Conservation (phyloP, 1,284 basidiomycete genomes). For the Austroboletus niveus region DNA sequence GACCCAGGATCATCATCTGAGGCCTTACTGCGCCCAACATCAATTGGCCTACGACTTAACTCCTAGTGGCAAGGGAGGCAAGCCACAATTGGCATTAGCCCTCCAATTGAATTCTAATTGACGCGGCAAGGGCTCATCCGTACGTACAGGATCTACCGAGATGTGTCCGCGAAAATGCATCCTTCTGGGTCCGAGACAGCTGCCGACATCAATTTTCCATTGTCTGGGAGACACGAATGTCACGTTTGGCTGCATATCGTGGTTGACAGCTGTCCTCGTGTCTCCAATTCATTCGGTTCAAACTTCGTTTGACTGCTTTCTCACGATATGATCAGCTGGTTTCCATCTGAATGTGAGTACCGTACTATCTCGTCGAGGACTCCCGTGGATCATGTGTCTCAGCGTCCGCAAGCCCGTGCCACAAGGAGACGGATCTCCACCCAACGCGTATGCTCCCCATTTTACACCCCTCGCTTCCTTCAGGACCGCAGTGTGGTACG, state of each 20-base stretch:
- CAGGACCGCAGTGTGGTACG: not conserved
- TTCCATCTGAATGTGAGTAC: not conserved
- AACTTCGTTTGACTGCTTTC: constrained; percentile 1
- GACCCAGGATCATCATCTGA: constrained; percentile 1
- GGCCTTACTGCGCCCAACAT: not conserved
- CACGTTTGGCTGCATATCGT: constrained; percentile 4
- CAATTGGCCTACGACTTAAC: not conserved
- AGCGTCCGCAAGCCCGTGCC: constrained; percentile 1
- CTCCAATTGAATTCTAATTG: not conserved
- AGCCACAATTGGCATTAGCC: not conserved
- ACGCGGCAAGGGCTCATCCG: not conserved
- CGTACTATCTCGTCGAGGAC: not conserved
- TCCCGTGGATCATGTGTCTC: constrained; percentile 1
- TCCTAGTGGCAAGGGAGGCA: constrained; percentile 1
- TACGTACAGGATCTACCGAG: constrained; percentile 3
- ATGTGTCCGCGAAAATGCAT: constrained; percentile 11
- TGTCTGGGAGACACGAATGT: constrained; percentile 6
- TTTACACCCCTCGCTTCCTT: not conserved
- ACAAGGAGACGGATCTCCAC: constrained; percentile 4
- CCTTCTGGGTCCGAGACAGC: constrained; percentile 4
- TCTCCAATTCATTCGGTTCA: constrained; percentile 5
- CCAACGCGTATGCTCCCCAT: constrained; percentile 4
- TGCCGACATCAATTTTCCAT: constrained; percentile 1
- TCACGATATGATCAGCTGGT: constrained; percentile 4
- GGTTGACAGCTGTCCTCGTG: constrained; percentile 12